Evolutionary conservation across 345 rosid genomes (phyloP), one percentile per base, ranked within the genome.

Genomic region (Salix viminalis): DNA sequence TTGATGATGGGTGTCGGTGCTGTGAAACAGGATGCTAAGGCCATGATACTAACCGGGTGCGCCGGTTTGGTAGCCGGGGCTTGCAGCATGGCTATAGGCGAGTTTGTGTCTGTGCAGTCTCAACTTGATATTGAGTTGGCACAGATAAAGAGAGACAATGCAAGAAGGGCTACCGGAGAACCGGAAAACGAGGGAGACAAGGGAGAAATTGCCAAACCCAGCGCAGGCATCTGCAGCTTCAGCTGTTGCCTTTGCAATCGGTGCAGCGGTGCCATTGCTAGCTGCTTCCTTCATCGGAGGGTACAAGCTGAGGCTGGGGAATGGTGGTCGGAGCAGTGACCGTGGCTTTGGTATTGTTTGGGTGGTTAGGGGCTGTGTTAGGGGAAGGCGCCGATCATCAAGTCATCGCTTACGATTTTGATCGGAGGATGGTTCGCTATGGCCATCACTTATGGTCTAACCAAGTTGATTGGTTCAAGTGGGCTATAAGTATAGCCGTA

Each of bases 51-150:
- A 37, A 85, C 95, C 0, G 98, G 98, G 16, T 92, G 92, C 46
- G 97, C 98, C 0, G 98, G 98, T 4, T 77, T 92, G 21, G 91
- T 94, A 0, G 97, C 97, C 1, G 98, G 98, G 1, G 98, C 98
- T 21, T 94, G 97, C 61, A 94, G 98, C 85, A 94, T 94, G 98
- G 97, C 97, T 14, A 92, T 94, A 2, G 98, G 98, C 19, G 98
- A 94, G 83, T 92, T 88, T 13, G 98, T 94, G 39, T 94, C 98
- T 1, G 98, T 94, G n/a, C 87, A 92, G 77, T 89, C 98, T 16
- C 98, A 94, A 64, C 73, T 91, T 13, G 98, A 94, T 68, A 88
- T 92, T 4, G 94, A 94, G 81, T 6, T 92, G 23, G 93, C 97
- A 54, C 98, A 94, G 26, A 83, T 88, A 79, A 88, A 86, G 70